These are phyloP conservation scores for Phialophora chinensis DNA, from an alignment of 2,329 filamentous ascomycete genomes.

Conservation along the genomic window DNA sequence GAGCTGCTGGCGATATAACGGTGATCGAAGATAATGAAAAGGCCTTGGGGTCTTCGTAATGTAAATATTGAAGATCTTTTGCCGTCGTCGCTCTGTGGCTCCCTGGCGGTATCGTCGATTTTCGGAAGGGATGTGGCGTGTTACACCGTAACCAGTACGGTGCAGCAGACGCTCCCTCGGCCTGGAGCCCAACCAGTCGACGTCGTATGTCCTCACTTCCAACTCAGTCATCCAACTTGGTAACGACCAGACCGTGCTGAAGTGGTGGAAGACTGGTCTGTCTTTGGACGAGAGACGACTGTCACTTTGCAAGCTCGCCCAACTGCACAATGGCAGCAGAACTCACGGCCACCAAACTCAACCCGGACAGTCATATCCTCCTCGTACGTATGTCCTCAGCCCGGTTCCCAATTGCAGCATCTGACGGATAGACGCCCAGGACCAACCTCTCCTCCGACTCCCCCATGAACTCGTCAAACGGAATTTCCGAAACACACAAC, in stretches of 20 bases:
- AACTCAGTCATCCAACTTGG: background rate
- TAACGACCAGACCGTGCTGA: background rate
- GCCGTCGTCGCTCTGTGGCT: background rate
- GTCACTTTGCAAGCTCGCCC: background rate
- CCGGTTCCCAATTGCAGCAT: conserved; percentile 13
- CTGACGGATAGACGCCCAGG: conserved; percentile 57
- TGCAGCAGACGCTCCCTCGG: background rate
- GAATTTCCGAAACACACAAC: conserved; percentile 80
- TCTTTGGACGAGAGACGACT: background rate
- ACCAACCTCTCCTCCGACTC: conserved; percentile 91
- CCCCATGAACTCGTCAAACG: conserved; percentile 91
- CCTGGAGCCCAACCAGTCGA: background rate
- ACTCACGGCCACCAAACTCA: conserved; percentile 52
- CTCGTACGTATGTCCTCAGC: conserved; percentile 46
- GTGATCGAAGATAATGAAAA: background rate
- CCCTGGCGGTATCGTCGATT: background rate
- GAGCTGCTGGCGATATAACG: background rate
- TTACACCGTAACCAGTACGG: background rate
- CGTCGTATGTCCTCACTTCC: background rate
- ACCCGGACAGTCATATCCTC: conserved; percentile 57
- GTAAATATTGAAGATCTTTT: background rate
- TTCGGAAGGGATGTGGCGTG: background rate
- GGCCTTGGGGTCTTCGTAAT: background rate
- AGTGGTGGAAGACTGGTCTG: background rate
- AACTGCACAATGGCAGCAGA: conserved; percentile 29